These are phyloP conservation scores for Candida sakaeoensis DNA, from an alignment of 805 yeast genomes.

Conservation along the genomic window DNA sequence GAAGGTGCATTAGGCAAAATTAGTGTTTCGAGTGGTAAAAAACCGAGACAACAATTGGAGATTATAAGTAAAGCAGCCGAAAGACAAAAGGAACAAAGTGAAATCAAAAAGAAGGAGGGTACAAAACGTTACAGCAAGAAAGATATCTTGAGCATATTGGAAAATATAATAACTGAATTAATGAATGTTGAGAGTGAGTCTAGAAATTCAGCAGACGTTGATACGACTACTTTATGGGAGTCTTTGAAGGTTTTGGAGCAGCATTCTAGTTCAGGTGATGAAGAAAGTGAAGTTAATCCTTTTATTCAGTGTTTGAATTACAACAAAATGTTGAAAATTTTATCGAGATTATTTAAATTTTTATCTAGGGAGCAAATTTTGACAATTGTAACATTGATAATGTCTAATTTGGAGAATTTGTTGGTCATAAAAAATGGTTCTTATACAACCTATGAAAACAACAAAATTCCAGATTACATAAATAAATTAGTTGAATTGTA, in stretches of 20 bases:
- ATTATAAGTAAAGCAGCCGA: conserved; percentile 51
- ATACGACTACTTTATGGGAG: conserved; percentile 61
- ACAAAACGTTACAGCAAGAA: conserved; percentile 33
- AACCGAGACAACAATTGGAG: conserved; percentile 83
- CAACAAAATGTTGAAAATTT: conserved; percentile 83
- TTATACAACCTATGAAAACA: conserved; percentile 56
- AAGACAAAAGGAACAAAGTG: conserved; percentile 35
- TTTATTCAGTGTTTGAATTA: conserved; percentile 79
- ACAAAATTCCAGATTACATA: conserved; percentile 51
- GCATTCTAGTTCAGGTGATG: conserved; percentile 48
- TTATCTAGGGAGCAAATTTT: conserved; percentile 71
- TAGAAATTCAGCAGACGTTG: conserved; percentile 31
- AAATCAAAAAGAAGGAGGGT: conserved; percentile 17
- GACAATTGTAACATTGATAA: conserved; percentile 70
- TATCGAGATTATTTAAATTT: conserved; percentile 85
- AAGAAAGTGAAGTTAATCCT: conserved; percentile 56
- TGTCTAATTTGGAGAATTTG: conserved; percentile 75
- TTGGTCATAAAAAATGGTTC: conserved; percentile 77
- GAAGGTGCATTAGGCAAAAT: conserved; percentile 92
- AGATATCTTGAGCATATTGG: conserved; percentile 62
- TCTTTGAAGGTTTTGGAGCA: conserved; percentile 70
- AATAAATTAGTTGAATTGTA: conserved; percentile 68
- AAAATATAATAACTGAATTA: conserved; percentile 71
- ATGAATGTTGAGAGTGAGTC: conserved; percentile 71
- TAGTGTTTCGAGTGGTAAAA: conserved; percentile 71